Percentiles rank a stretch among this genome's conserved stretches.
These are phyloP conservation scores for Malus hybrid DNA, from an alignment of 331 rosid species.

Conservation along the genomic window DNA sequence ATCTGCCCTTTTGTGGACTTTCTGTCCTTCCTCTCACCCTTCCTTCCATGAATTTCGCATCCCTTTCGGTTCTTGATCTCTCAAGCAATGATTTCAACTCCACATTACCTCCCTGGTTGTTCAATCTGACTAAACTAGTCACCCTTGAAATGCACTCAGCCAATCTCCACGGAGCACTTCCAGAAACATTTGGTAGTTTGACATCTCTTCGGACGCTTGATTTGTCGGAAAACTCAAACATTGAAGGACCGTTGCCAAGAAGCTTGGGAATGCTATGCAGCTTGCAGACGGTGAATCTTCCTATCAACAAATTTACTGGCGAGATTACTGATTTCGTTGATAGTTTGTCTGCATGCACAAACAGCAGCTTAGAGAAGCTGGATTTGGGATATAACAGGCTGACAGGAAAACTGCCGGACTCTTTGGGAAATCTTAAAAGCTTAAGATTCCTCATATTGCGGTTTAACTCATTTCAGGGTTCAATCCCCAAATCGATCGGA, in stretches of 20 bases:
- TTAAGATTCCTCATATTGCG: background rate
- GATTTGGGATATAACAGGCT: background rate
- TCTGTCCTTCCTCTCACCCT: slow-evolving; percentile 2
- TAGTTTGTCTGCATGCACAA: slow-evolving; percentile 1
- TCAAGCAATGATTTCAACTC: background rate
- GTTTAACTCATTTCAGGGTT: background rate
- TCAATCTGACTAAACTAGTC: background rate
- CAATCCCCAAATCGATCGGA: background rate
- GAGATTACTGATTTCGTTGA: slow-evolving; percentile 7
- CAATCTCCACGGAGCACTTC: background rate
- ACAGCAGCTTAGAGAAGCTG: background rate
- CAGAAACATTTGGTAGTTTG: background rate
- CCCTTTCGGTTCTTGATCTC: slow-evolving; percentile 18
- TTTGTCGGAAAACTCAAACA: background rate
- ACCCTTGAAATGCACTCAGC: background rate
- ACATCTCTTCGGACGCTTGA: background rate
- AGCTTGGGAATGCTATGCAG: slow-evolving; percentile 9
- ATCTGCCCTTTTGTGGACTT: slow-evolving; percentile 2
- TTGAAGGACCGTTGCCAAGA: background rate
- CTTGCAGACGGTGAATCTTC: background rate
- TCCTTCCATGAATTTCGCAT: slow-evolving; percentile 20
- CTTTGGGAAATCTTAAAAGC: background rate
- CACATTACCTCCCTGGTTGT: slow-evolving; percentile 10
- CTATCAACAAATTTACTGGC: background rate
- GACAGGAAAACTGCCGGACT: background rate